Percentiles rank a stretch among this genome's conserved stretches.
Evolutionary conservation across 1,284 basidiomycete species (phyloP).

Genomic region (Melampsora larici-populina): DNA sequence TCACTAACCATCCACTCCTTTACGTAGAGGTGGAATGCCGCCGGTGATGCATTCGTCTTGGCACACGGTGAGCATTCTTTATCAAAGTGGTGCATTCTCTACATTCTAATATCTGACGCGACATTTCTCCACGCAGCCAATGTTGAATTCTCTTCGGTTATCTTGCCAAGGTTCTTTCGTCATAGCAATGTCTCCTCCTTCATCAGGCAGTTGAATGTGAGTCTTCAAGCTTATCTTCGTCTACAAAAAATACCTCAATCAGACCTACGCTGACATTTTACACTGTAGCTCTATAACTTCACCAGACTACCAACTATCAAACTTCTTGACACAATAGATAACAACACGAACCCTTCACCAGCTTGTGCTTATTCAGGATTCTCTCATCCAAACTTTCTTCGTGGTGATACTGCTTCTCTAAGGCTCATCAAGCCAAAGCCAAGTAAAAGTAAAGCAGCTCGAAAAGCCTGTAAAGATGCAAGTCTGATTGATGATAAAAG

Average conservation of each 20-base stretch:
- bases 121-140: conserved; percentile 13
- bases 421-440: conserved; percentile 37
- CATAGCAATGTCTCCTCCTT: conserved; percentile 91
- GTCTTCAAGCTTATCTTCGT: background rate
- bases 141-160: conserved; percentile 70
- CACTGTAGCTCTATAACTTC: conserved; percentile 40
- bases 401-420: conserved; percentile 21
- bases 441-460: conserved; percentile 33
- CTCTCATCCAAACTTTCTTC: conserved; percentile 35
- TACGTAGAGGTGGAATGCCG: conserved; percentile 31
- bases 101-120: too few species aligned
- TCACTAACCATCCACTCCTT: too few species aligned
- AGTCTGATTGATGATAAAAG: conserved; percentile 2
- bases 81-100: too few species aligned
- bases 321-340: conserved; percentile 40
- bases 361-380: conserved; percentile 37
- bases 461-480: conserved; percentile 28
- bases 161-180: conserved; percentile 91
- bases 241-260: background rate
- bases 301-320: conserved; percentile 33
- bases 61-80: too few species aligned
- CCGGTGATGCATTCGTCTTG: conserved; percentile 41
- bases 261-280: background rate
- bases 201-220: conserved; percentile 80
- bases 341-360: conserved; percentile 15